Base-by-base conservation (phyloP, 352 stramenopile species). In the Phytopythium ostracodes region DNA sequence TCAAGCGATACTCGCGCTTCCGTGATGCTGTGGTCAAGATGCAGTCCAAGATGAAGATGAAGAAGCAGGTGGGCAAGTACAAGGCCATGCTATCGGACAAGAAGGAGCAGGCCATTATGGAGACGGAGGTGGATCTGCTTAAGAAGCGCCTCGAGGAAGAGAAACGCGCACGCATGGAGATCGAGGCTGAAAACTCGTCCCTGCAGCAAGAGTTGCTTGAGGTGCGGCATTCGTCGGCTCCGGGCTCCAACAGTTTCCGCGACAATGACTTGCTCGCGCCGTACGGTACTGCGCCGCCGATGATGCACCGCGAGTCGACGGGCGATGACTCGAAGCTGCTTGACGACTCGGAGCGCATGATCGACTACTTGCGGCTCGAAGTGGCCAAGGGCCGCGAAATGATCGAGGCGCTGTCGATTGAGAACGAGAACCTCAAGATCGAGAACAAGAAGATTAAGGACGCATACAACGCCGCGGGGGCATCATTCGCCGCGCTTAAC, bases 371-470 rank as follows among this genome's bases (percentile, higher is more conserved):
- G 49, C 78, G 86, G 31, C 85, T 87, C 54, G 82, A 95, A 49
- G 83, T 93, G 0, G 83, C 76, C 22, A 95, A 95, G 64, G 75
- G 71, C 31, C 81, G 87, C 38, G 83, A 94, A 15, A 55, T 90
- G 10, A 82, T 91, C 52, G 73, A 87, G 20, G 66, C 73, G 14
- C 56, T 92, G 42, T 82, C 73, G 11, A 69, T 83, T 43, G 87
- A 96, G 55, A 93, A 94, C 49, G 86, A 93, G 58, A 82, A 81
- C 35, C 73, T 95, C n/a, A 93, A 93, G 66, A 70, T 75, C 1
- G 86, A 95, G 64, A 93, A 93, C 77, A 92, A 92, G 65, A 91
- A 91, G 59, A 83, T 95, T n/a, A 91, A 97, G 72, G 90, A 97
- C 72, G 91, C 92, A 3, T 98, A 98, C 76, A 95, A 88, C 15